Percentiles rank a stretch among this genome's conserved stretches.
Conservation (phyloP, 495 filamentous ascomycete species). For the Tricharina praecox region DNA sequence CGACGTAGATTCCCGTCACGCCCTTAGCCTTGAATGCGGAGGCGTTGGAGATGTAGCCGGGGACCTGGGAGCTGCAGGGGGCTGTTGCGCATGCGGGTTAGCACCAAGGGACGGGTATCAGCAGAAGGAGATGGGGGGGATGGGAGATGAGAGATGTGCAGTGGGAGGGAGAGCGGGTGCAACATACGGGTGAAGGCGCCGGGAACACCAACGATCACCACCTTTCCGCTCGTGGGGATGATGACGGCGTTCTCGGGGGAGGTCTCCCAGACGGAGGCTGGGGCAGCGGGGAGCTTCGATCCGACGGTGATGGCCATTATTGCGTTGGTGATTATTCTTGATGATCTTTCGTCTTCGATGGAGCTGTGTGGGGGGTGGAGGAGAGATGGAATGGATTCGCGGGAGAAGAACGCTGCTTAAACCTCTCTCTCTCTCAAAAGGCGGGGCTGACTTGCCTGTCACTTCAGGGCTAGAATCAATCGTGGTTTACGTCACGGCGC, state of each 20-base stretch:
- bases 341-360: not conserved
- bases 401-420: too few species aligned
- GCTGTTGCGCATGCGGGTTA: too few species aligned
- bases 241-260: conserved; percentile 8
- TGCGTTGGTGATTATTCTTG: not conserved
- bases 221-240: conserved; percentile 18
- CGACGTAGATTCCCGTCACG: conserved; percentile 17
- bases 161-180: not conserved
- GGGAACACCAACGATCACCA: conserved; percentile 23
- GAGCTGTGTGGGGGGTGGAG: too few species aligned
- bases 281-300: conserved; percentile 13
- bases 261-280: conserved; percentile 21
- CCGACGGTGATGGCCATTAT: conserved; percentile 13
- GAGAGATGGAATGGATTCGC: too few species aligned
- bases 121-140: too few species aligned
- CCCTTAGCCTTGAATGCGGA: conserved; percentile 17
- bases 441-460: too few species aligned
- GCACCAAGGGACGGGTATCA: too few species aligned
- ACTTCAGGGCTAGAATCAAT: too few species aligned
- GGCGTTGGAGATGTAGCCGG: conserved; percentile 16
- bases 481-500: too few species aligned
- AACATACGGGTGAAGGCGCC: conserved; percentile 24
- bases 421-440: too few species aligned
- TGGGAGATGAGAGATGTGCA: not conserved
- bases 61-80: conserved; percentile 23